Conservation (phyloP, 225 moss, liverwort and hornwort species). For the Anthoceros angustus region DNA sequence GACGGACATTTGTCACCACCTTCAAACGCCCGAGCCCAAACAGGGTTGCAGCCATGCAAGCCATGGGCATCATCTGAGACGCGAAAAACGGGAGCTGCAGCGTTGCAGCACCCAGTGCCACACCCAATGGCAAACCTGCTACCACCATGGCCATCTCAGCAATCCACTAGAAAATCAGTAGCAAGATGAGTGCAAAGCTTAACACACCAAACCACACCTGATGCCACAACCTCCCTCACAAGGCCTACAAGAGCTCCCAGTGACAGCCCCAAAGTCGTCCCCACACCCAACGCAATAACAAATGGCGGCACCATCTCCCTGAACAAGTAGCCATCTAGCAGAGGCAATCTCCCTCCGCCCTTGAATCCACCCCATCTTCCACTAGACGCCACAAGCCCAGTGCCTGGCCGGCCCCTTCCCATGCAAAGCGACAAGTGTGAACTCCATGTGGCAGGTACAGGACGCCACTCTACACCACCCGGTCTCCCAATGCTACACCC, state of each 20-base stretch:
- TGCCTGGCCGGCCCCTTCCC: no score
- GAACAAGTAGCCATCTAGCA: constrained; percentile 23
- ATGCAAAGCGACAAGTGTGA: no score
- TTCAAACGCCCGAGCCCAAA: constrained; percentile 27
- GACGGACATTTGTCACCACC: constrained; percentile 8
- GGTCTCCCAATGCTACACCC: no score
- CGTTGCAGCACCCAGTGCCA: constrained; percentile 20
- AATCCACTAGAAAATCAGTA: neutral
- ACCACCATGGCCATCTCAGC: neutral
- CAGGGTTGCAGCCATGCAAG: constrained; percentile 21
- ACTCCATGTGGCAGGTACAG: no score
- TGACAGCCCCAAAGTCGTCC: constrained; percentile 23
- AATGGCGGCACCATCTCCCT: constrained; percentile 22
- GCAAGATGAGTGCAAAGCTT: neutral
- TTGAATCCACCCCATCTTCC: no score
- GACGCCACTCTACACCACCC: no score
- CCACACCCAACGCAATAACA: constrained; percentile 15
- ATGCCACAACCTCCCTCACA: constrained; percentile 20
- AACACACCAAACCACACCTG: constrained; percentile 7
- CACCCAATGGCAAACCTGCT: constrained; percentile 22
- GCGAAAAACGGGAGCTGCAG: constrained; percentile 27
- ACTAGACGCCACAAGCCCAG: no score
- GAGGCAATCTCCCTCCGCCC: constrained; percentile 11
- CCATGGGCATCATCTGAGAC: constrained; percentile 22
- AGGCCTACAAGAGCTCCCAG: constrained; percentile 26